Conservation (phyloP, 345 rosid genomes). For the Rhizophora apiculata region DNA sequence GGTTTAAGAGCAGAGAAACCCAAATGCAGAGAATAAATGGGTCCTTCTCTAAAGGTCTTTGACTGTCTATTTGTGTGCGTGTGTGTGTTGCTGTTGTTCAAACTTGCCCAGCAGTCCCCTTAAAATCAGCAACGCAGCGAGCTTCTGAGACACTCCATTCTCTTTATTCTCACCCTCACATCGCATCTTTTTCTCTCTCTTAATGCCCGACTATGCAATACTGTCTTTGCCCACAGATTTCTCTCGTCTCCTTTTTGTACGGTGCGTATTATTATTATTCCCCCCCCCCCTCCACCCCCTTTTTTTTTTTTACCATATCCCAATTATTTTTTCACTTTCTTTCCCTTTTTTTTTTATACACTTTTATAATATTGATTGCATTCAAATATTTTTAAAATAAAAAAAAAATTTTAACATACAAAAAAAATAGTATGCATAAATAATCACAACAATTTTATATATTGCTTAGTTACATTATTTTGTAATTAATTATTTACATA, state of each 20-base stretch:
- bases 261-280: background rate
- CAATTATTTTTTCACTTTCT: too few species aligned
- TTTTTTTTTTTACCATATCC: too few species aligned
- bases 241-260: background rate
- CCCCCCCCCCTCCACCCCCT: too few species aligned
- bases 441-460: too few species aligned
- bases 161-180: background rate
- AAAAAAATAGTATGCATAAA: too few species aligned
- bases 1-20: slow-evolving; percentile 6
- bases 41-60: slow-evolving; percentile 10
- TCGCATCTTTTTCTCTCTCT: background rate
- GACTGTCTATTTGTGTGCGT: background rate
- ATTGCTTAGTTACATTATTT: too few species aligned
- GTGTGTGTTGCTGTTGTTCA: slow-evolving; percentile 6
- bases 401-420: too few species aligned
- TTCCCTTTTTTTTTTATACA: too few species aligned
- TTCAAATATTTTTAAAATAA: too few species aligned
- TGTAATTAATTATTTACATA: too few species aligned
- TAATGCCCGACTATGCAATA: too few species aligned
- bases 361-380: too few species aligned
- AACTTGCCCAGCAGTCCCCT: slow-evolving; percentile 24
- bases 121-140: slow-evolving; percentile 37
- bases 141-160: slow-evolving; percentile 33
- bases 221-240: slow-evolving; percentile 14
- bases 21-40: slow-evolving; percentile 15